Conservation (phyloP, 2,329 filamentous ascomycete species). For the Cladophialophora bantiana region DNA sequence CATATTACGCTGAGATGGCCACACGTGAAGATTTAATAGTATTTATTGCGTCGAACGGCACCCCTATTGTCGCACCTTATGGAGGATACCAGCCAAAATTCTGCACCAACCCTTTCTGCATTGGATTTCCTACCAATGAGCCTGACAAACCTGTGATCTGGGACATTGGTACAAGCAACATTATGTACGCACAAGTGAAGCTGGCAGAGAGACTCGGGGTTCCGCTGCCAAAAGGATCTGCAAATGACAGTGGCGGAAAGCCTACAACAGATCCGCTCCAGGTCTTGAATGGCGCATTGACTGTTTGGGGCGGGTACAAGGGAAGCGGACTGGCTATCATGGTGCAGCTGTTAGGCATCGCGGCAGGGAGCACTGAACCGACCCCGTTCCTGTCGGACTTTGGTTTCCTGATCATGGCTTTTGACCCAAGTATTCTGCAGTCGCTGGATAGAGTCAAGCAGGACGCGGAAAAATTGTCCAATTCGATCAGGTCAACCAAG, state of each 20-base stretch:
- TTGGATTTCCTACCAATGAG: constrained; percentile 27
- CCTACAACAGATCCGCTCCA: constrained; percentile 23
- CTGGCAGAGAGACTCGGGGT: constrained; percentile 22
- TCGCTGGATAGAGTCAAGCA: constrained; percentile 20
- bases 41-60: constrained; percentile 27
- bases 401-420: constrained; percentile 23
- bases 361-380: constrained; percentile 16
- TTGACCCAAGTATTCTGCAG: constrained; percentile 23
- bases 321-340: constrained; percentile 26
- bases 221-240: constrained; percentile 20
- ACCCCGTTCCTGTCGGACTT: constrained; percentile 17
- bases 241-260: constrained; percentile 16
- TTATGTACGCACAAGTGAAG: constrained; percentile 25
- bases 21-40: constrained; percentile 19
- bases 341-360: constrained; percentile 25
- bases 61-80: constrained; percentile 26
- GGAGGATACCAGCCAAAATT: constrained; percentile 26
- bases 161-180: constrained; percentile 29
- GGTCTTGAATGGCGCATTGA: constrained; percentile 21
- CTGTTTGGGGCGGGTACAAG: constrained; percentile 23
- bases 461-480: constrained; percentile 13
- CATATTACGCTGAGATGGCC: constrained; percentile 28
- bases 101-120: constrained; percentile 30
- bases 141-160: constrained; percentile 22
- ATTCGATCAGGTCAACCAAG: constrained; percentile 18